phyloP scores from a whole-genome alignment of 2,329 filamentous ascomycete species.

The Trichoderma harzianum region DNA sequence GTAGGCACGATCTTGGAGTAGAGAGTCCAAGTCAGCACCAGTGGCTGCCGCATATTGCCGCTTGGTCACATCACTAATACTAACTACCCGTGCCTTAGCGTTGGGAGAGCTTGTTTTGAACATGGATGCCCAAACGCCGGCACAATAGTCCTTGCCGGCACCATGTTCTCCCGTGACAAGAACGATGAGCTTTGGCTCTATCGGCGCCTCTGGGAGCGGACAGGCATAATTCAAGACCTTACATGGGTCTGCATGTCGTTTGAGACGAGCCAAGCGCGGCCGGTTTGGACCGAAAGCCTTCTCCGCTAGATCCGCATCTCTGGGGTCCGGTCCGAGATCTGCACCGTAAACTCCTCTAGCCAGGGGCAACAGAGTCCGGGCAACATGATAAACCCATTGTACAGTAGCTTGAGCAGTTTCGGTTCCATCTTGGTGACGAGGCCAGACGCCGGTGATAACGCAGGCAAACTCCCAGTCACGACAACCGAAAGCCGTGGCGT shows the following conservation, averaged over 20 bases:
- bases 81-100: slow-evolving; percentile 41
- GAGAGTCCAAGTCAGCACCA: slow-evolving; percentile 44
- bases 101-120: slow-evolving; percentile 31
- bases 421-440: slow-evolving; percentile 48
- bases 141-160: slow-evolving; percentile 60
- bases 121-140: slow-evolving; percentile 46
- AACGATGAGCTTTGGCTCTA: slow-evolving; percentile 47
- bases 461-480: slow-evolving; percentile 64
- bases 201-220: slow-evolving; percentile 43
- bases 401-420: slow-evolving; percentile 37
- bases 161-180: slow-evolving; percentile 55
- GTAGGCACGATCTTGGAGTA: slow-evolving; percentile 54
- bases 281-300: slow-evolving; percentile 57
- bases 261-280: slow-evolving; percentile 48
- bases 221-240: slow-evolving; percentile 54
- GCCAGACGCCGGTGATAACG: slow-evolving; percentile 61
- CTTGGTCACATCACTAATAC: slow-evolving; percentile 59
- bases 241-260: slow-evolving; percentile 45
- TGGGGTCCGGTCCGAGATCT: slow-evolving; percentile 60
- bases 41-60: slow-evolving; percentile 50
- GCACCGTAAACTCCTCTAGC: slow-evolving; percentile 55
- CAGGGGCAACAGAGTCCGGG: slow-evolving; percentile 44
- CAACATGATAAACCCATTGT: slow-evolving; percentile 56
- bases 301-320: slow-evolving; percentile 49
- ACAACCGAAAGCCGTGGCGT: slow-evolving; percentile 58